phyloP scores from a whole-genome alignment of 2,329 filamentous ascomycete species.

The Xylariaceae sp. region DNA sequence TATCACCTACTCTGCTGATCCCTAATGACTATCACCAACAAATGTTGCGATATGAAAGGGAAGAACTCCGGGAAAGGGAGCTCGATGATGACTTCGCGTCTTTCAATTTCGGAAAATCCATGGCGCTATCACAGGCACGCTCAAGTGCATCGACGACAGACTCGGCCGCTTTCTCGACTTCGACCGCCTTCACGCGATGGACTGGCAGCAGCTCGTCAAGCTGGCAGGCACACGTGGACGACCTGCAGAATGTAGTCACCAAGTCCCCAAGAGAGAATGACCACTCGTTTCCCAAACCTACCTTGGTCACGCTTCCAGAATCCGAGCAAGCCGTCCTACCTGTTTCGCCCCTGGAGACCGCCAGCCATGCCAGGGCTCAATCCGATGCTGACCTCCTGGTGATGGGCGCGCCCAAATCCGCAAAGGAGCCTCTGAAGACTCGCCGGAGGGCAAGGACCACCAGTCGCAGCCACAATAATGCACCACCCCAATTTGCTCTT shows the following conservation, averaged over 20 bases:
- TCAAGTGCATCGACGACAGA: slow-evolving; percentile 52
- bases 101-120: slow-evolving; percentile 25
- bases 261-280: slow-evolving; percentile 15
- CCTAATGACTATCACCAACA: slow-evolving; percentile 55
- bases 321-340: slow-evolving; percentile 7
- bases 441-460: slow-evolving; percentile 29
- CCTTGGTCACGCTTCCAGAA: slow-evolving; percentile 2
- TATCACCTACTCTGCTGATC: slow-evolving; percentile 60
- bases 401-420: slow-evolving; percentile 8
- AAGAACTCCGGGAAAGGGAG: slow-evolving; percentile 19
- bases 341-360: slow-evolving; percentile 8
- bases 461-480: slow-evolving; percentile 24
- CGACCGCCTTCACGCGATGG: slow-evolving; percentile 50
- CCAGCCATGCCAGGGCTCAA: slow-evolving; percentile 22
- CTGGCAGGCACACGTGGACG: slow-evolving; percentile 19
- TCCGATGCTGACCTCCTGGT: slow-evolving; percentile 24
- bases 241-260: slow-evolving; percentile 6
- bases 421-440: slow-evolving; percentile 18
- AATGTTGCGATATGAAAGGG: slow-evolving; percentile 39
- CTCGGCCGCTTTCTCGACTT: slow-evolving; percentile 44
- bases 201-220: slow-evolving; percentile 46
- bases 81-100: slow-evolving; percentile 25
- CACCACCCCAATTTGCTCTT: slow-evolving; percentile 26
- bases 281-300: slow-evolving; percentile 8
- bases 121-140: slow-evolving; percentile 36